Evolutionary conservation across 192 early-diverging fungal species (phyloP).

Genomic region (Backusella westeae): DNA sequence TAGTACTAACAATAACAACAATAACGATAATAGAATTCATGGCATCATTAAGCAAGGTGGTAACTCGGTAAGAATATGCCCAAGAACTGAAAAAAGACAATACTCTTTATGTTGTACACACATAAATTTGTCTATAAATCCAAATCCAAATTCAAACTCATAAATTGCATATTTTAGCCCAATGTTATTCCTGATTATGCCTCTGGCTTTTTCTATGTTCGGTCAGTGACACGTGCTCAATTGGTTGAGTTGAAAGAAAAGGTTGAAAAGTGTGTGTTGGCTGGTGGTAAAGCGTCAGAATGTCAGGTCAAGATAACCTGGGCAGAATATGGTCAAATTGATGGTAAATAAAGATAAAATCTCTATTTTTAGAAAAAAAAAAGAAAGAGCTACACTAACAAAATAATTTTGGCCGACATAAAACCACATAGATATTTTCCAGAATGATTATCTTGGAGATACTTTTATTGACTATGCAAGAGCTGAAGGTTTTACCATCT

Average conservation of each 20-base stretch:
- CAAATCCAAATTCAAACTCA: neutral
- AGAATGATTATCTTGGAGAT: slow-evolving; percentile 52
- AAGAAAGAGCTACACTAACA: neutral
- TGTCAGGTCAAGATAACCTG: slow-evolving; percentile 45
- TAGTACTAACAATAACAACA: neutral
- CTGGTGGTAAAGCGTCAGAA: slow-evolving; percentile 57
- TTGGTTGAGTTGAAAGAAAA: slow-evolving; percentile 41
- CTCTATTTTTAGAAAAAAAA: neutral
- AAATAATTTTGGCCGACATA: neutral
- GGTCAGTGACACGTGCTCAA: slow-evolving; percentile 46
- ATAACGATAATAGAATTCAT: slow-evolving; percentile 44
- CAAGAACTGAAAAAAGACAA: neutral
- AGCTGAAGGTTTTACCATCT: slow-evolving; percentile 36
- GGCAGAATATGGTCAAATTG: slow-evolving; percentile 34
- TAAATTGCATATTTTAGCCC: slow-evolving; percentile 13
- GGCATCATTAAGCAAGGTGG: slow-evolving; percentile 61
- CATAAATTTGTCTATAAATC: neutral
- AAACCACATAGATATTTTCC: slow-evolving; percentile 53
- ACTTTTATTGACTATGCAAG: slow-evolving; percentile 50
- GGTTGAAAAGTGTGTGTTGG: slow-evolving; percentile 48
- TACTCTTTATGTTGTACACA: neutral
- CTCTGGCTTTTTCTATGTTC: slow-evolving; percentile 44
- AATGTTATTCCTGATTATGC: slow-evolving; percentile 62
- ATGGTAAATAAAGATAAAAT: slow-evolving; percentile 33
- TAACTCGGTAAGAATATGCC: slow-evolving; percentile 25